A percentile compares a stretch with the other conserved stretches of the same genome.
Conservation (phyloP, 441 rosid genomes). For the Pelargonium fulgidum region DNA sequence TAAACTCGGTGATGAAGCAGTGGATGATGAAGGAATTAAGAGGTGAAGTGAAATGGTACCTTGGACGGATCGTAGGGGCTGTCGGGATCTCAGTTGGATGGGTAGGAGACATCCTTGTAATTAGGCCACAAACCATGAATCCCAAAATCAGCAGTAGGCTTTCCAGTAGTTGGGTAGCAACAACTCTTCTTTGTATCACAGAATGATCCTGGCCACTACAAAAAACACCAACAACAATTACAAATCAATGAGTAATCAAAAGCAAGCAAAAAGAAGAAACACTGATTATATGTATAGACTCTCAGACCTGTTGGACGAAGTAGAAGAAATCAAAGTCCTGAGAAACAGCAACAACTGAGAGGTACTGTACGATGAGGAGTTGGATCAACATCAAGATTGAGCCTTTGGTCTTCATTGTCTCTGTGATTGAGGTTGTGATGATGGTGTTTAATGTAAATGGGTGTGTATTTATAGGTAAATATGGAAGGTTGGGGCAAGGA, state of each 20-base stretch:
- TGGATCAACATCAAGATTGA: slow-evolving; percentile 19
- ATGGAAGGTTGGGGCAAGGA: too few species aligned
- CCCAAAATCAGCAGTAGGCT: slow-evolving; percentile 76
- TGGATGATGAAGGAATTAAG: too few species aligned
- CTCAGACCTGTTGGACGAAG: slow-evolving; percentile 63
- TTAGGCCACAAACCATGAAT: slow-evolving; percentile 95
- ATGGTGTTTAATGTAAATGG: not conserved
- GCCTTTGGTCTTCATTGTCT: slow-evolving; percentile 20
- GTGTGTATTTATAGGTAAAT: too few species aligned
- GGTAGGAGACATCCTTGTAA: slow-evolving; percentile 63
- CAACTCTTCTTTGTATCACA: slow-evolving; percentile 67
- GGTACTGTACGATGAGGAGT: slow-evolving; percentile 35
- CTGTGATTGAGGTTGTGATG: not conserved
- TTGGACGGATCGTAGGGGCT: slow-evolving; percentile 40
- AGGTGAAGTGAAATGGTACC: slow-evolving; percentile 29
- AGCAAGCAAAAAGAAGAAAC: too few species aligned
- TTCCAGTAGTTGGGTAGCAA: slow-evolving; percentile 77
- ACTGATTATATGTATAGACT: too few species aligned
- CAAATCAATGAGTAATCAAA: not conserved
- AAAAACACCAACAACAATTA: not conserved
- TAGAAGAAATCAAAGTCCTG: slow-evolving; percentile 72
- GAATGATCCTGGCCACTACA: slow-evolving; percentile 92
- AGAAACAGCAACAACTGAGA: slow-evolving; percentile 33
- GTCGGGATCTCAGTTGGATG: slow-evolving; percentile 62
- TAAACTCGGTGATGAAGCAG: too few species aligned